Conservation (phyloP, 306 rosid species). For the Prunus dulcis region DNA sequence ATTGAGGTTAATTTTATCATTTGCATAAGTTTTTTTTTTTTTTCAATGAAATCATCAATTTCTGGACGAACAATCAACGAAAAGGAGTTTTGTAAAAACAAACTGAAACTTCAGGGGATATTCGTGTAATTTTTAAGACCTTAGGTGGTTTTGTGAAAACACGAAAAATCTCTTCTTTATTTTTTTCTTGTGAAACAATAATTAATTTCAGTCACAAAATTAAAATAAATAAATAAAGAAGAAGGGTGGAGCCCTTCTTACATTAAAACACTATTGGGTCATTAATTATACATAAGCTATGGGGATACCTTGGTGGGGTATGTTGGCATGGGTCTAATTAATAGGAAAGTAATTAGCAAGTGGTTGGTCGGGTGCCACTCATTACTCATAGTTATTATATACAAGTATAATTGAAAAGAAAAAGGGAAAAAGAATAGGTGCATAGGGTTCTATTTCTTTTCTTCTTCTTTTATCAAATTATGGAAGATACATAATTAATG, state of each 20-base stretch:
- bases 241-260: constrained; percentile 7
- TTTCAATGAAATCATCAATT: no score
- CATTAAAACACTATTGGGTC: not conserved
- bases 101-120: no score
- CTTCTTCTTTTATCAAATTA: not conserved
- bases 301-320: not conserved
- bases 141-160: no score
- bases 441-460: not conserved
- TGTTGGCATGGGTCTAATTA: constrained; percentile 1
- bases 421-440: not conserved
- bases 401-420: not conserved
- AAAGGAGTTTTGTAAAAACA: no score
- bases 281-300: not conserved
- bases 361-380: not conserved
- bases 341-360: constrained; percentile 2
- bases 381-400: not conserved
- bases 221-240: not conserved
- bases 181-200: not conserved
- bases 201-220: not conserved
- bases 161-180: no score
- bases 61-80: no score
- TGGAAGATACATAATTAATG: not conserved
- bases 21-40: no score
- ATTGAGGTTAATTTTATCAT: no score
- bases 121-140: no score